Conservation (phyloP, 768 basidiomycete species). For the Psilocybe azurescens region DNA sequence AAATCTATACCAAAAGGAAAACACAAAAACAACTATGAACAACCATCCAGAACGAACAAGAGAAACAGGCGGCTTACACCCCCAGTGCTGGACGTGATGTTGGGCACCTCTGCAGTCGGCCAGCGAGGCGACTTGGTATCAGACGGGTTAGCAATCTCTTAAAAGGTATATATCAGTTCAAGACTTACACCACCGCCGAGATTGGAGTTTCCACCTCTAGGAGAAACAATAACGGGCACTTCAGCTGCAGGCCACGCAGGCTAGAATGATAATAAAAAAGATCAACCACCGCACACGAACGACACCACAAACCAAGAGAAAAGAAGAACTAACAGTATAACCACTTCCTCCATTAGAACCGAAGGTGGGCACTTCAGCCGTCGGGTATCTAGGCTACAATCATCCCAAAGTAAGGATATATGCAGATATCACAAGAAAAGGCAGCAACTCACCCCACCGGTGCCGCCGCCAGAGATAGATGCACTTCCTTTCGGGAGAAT, state of each 20-base stretch:
- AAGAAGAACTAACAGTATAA: neutral
- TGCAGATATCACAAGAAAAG: too few relatives aligned
- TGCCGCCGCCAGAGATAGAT: too few relatives aligned
- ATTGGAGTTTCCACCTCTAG: neutral
- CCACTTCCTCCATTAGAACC: neutral
- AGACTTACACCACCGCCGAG: neutral
- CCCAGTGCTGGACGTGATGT: conserved; percentile 1
- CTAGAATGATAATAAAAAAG: neutral
- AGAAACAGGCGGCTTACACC: neutral
- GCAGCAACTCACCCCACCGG: too few relatives aligned
- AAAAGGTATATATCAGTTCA: neutral
- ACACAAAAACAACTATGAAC: neutral
- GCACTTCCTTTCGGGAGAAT: neutral
- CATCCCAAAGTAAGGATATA: neutral
- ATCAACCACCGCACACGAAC: neutral
- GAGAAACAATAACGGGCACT: neutral
- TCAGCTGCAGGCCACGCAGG: neutral
- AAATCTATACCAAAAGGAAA: neutral
- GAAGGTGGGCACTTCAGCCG: neutral
- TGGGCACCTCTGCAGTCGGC: conserved; percentile 3
- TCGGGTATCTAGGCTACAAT: neutral
- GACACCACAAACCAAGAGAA: neutral
- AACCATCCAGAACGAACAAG: neutral
- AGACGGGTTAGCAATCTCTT: neutral
- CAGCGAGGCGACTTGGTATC: neutral